Conservation (phyloP, 306 rosid genomes). For the Hippophae tibetana region DNA sequence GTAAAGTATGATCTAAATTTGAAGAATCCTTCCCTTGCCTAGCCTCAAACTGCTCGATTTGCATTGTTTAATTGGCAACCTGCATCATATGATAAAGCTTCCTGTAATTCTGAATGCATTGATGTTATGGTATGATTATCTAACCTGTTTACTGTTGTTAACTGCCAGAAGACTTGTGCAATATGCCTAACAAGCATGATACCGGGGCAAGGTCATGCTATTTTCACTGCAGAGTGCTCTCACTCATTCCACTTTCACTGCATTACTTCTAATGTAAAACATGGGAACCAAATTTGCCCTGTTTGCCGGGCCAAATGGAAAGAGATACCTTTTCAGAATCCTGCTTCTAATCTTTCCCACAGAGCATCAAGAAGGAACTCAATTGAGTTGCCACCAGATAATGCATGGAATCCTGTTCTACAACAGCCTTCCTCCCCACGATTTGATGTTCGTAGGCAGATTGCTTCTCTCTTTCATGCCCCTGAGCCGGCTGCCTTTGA, state of each 20-base stretch:
- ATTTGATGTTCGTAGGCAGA: conserved; percentile 24
- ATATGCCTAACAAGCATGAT: conserved; percentile 72
- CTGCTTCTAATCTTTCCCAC: conserved; percentile 35
- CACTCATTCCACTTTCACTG: conserved; percentile 94
- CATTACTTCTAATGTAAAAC: conserved; percentile 82
- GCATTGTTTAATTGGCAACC: too few relatives aligned
- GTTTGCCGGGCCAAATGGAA: conserved; percentile 93
- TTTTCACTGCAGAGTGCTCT: conserved; percentile 94
- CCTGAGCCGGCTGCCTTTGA: conserved; percentile 62
- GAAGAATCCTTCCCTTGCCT: too few relatives aligned
- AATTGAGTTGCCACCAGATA: conserved; percentile 32
- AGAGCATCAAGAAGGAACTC: conserved; percentile 37
- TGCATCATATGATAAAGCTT: too few relatives aligned
- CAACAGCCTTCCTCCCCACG: conserved; percentile 46
- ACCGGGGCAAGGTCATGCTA: conserved; percentile 81
- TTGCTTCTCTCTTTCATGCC: conserved; percentile 29
- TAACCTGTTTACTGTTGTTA: conserved; percentile 22
- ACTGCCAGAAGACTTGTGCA: conserved; percentile 70
- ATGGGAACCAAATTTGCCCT: conserved; percentile 84
- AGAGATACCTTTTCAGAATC: conserved; percentile 72
- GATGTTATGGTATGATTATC: conserved; percentile 1
- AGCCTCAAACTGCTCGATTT: too few relatives aligned
- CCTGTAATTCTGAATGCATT: conserved; percentile 1
- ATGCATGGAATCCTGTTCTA: conserved; percentile 40
- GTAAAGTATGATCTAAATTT: too few relatives aligned